phyloP scores from a whole-genome alignment of 163 green algal genomes.

The Scenedesmus sp. region DNA sequence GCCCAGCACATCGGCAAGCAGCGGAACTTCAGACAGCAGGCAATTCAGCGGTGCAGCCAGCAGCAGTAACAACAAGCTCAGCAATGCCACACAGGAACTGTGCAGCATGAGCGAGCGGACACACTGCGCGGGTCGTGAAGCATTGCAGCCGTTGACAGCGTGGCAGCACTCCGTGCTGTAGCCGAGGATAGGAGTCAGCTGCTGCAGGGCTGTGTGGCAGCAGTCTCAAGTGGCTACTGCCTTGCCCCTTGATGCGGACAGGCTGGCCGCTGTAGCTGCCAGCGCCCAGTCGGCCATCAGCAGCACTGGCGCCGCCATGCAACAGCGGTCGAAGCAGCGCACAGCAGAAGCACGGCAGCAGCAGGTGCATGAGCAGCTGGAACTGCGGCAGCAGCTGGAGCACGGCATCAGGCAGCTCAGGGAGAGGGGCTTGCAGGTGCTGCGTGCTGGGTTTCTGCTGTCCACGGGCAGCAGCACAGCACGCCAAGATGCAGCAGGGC shows the following conservation, averaged over 20 bases:
- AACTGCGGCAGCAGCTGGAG: not conserved
- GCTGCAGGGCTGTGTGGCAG: not conserved
- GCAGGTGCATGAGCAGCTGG: not conserved
- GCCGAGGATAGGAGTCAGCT: not conserved
- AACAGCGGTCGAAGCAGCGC: not conserved
- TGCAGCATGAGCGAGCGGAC: not conserved
- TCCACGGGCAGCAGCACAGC: not conserved
- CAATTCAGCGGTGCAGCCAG: not conserved
- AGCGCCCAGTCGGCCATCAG: not conserved
- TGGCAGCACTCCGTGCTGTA: not conserved
- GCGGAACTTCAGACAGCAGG: not conserved
- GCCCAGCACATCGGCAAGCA: not conserved
- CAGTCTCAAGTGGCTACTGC: not conserved
- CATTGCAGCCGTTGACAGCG: not conserved
- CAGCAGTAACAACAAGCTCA: not conserved
- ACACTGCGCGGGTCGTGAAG: not conserved
- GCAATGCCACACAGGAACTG: not conserved
- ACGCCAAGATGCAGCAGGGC: no score
- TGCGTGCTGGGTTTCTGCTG: not conserved
- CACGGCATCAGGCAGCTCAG: not conserved
- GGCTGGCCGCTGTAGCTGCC: not conserved
- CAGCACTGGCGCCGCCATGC: not conserved
- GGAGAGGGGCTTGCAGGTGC: not conserved
- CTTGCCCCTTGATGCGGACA: not conserved
- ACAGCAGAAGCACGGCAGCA: not conserved